These are phyloP conservation scores for Moesziomyces sp. DNA, from an alignment of 1,284 basidiomycete genomes.

Conservation along the genomic window DNA sequence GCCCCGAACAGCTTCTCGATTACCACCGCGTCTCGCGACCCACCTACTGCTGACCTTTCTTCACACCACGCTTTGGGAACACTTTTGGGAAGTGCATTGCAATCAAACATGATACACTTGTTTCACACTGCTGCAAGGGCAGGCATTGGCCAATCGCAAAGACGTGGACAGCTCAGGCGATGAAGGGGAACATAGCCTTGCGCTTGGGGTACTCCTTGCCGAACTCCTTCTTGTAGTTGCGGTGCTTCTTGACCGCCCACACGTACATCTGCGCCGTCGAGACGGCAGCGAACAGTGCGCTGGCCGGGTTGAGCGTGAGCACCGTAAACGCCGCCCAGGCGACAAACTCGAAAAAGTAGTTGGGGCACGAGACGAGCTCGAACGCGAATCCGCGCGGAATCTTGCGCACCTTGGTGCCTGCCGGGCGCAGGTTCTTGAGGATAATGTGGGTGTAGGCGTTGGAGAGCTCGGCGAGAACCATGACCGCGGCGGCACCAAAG, in stretches of 20 bases:
- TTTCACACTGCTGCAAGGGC: too few species aligned
- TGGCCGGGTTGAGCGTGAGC: slow-evolving; percentile 77
- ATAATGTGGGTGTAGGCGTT: slow-evolving; percentile 87
- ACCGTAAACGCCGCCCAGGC: slow-evolving; percentile 80
- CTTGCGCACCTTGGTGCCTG: slow-evolving; percentile 80
- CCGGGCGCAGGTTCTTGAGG: slow-evolving; percentile 82
- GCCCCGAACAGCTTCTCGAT: slow-evolving; percentile 57
- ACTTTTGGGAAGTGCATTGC: neutral
- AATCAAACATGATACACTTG: neutral
- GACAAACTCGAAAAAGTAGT: slow-evolving; percentile 90
- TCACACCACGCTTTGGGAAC: neutral
- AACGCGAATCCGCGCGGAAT: slow-evolving; percentile 87
- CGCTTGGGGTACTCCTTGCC: slow-evolving; percentile 80
- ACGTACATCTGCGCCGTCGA: slow-evolving; percentile 79
- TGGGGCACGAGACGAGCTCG: slow-evolving; percentile 84
- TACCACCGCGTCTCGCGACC: slow-evolving; percentile 58
- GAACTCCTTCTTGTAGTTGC: slow-evolving; percentile 91
- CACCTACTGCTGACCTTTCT: slow-evolving; percentile 48
- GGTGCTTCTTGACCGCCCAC: slow-evolving; percentile 94
- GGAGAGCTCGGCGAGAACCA: slow-evolving; percentile 83
- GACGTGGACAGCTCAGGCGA: slow-evolving; percentile 52
- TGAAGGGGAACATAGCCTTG: slow-evolving; percentile 84
- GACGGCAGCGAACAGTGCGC: slow-evolving; percentile 79
- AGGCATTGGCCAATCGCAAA: neutral
- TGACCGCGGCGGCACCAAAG: slow-evolving; percentile 76